Evolutionary conservation across 2,329 filamentous ascomycete genomes (phyloP).

Genomic region (Lomentospora prolificans): DNA sequence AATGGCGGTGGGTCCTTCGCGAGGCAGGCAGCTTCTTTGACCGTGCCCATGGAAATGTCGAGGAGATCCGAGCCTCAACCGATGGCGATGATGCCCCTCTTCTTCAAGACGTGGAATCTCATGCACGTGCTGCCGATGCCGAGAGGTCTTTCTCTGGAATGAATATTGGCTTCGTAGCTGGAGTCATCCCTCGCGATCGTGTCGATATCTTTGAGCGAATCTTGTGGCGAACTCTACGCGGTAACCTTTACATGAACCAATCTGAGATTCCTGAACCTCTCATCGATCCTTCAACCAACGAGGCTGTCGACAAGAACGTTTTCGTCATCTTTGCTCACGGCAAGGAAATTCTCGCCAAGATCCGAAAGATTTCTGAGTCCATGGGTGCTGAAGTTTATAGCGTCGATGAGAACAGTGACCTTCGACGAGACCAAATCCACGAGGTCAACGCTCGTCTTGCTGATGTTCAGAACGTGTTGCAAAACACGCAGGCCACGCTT

Average conservation of each 20-base stretch:
- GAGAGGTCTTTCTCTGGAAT: conserved; percentile 90
- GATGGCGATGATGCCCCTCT: conserved; percentile 89
- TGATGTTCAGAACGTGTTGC: conserved; percentile 84
- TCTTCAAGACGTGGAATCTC: conserved; percentile 84
- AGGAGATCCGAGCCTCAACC: conserved; percentile 86
- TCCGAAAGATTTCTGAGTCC: conserved; percentile 96
- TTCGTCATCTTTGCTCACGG: conserved; percentile 99
- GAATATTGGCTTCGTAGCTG: conserved; percentile 98
- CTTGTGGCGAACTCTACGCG: conserved; percentile 90
- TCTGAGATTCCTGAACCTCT: conserved; percentile 93
- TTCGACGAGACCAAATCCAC: conserved; percentile 90
- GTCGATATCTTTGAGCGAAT: conserved; percentile 96
- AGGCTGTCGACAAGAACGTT: conserved; percentile 90
- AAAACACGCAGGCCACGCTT: conserved; percentile 89
- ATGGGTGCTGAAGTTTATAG: conserved; percentile 92
- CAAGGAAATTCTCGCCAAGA: conserved; percentile 97
- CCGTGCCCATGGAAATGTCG: conserved; percentile 87
- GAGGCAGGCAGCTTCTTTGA: conserved; percentile 98
- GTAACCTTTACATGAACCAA: conserved; percentile 99
- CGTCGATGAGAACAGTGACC: conserved; percentile 94
- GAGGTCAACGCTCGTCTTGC: conserved; percentile 91
- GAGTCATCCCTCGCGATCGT: conserved; percentile 86
- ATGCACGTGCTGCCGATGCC: conserved; percentile 54
- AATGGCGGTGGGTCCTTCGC: conserved; percentile 96
- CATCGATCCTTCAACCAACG: conserved; percentile 84